phyloP scores from a whole-genome alignment of 2,329 filamentous ascomycete species.

The Penicillium janthinellum region DNA sequence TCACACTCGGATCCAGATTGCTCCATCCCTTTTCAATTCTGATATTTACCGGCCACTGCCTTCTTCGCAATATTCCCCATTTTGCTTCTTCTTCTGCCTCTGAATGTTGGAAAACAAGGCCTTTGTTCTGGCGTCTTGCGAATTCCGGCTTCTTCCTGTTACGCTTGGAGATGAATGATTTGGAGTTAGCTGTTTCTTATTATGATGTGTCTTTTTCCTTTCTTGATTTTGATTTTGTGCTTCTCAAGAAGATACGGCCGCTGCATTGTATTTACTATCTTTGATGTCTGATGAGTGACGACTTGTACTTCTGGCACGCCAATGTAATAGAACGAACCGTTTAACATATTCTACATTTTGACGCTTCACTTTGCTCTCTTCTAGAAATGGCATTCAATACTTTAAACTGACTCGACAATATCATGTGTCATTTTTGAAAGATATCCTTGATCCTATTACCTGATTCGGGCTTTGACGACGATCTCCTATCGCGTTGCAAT shows the following conservation, averaged over 20 bases:
- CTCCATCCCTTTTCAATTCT: constrained; percentile 7
- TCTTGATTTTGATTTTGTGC: constrained; percentile 12
- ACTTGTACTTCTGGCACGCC: constrained; percentile 29
- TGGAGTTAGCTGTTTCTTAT: constrained; percentile 14
- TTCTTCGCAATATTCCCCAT: neutral
- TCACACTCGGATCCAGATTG: constrained; percentile 38
- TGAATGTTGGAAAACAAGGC: constrained; percentile 11
- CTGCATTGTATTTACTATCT: constrained; percentile 29
- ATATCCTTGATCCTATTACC: too few relatives aligned
- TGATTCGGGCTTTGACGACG: too few relatives aligned
- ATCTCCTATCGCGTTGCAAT: neutral
- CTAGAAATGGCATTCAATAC: too few relatives aligned
- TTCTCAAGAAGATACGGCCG: constrained; percentile 15
- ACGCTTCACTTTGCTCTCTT: too few relatives aligned
- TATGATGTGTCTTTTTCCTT: constrained; percentile 16
- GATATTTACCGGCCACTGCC: neutral
- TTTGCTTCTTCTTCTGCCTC: constrained; percentile 9
- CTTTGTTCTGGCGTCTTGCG: constrained; percentile 13
- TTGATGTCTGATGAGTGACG: constrained; percentile 36
- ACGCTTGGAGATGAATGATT: neutral
- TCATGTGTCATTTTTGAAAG: too few relatives aligned
- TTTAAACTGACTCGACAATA: too few relatives aligned
- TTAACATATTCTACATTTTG: neutral
- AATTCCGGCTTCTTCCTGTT: constrained; percentile 6
- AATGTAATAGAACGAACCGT: constrained; percentile 27